Evolutionary conservation across 2,329 filamentous ascomycete genomes (phyloP), one percentile per base, ranked within the genome.

Genomic region (Colletotrichum cuscutae): DNA sequence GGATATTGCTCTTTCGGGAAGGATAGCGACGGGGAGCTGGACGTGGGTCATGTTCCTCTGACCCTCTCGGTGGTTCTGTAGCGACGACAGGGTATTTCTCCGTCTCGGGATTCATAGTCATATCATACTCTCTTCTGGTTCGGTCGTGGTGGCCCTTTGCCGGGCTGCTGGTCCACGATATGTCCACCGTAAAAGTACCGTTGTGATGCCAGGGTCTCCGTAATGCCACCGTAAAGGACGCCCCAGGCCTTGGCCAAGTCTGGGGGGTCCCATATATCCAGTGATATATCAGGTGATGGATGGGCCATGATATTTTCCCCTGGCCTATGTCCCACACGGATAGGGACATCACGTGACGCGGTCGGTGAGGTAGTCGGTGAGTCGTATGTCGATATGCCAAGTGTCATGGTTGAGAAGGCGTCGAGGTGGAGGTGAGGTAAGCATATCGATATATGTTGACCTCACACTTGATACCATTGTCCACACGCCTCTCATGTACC

Each of bases 1-100:
- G 76, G 65, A 78, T 77, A 74, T 74, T 77, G 77, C 81, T 81
- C 76, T 75, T 79, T 82, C 75, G 67, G 79, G 78, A 75, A 78
- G 78, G 71, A 72, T 62, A 74, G 72, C 15, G 30, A 57, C 49
- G 60, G 32, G 46, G 46, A 49, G 24, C 46, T n/a, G 61, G 56
- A 35, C 35, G 53, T 57, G 58, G 35, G 46, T 58, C n/a, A 11
- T 30, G 26, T 60, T 65, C 54, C 53, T 58, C 12, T 42, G 32
- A 26, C 62, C 59, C 65, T 32, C 64, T 15, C 24, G 64, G 60
- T 37, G 69, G 59, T 69, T 68, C 46, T 59, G 60, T 70, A 72
- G 60, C 63, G 69, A 61, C 22, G 63, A 65, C 54, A 53, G 53
- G 30, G n/a, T 52, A 24, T 35, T 49, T 19, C 3, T 49, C 49